Base-by-base conservation (phyloP, 345 rosid genomes). In the Erysimum cheiranthoides region DNA sequence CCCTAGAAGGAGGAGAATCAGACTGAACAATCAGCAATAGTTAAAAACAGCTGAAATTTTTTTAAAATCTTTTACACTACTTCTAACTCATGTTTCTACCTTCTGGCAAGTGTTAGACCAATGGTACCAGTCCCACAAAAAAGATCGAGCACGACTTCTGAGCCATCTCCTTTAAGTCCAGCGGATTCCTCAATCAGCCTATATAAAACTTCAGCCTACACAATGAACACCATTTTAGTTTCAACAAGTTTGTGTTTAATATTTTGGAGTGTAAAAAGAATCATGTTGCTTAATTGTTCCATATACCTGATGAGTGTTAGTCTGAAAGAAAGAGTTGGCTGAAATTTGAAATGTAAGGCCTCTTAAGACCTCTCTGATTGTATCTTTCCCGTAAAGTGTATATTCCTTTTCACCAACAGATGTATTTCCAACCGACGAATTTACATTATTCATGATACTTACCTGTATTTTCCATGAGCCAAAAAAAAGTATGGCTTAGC, bases 121-220 rank as follows among this genome's bases (percentile, higher is more conserved):
- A 92, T 90, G 72, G 97, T 92, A 47, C 98, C 98, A 40, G 97
- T 92, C 64, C 98, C 98, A 79, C 97, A 92, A 77, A 94, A 94
- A 32, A 94, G 89, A 79, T 94, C 98, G 28, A 94, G 93, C 69
- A 94, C 90, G 62, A 89, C 83, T 81, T 94, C 96, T 14, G 98
- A 90, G 76, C 96, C 92, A 84, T 92, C 96, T 74, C 90, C 96
- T 81, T 83, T 86, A 17, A 92, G 85, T 71, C 86, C 90, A 81
- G 93, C 92, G 61, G 85, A 89, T 57, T 92, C 95, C 82, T 85
- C 97, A 70, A 92, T 88, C 31, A 92, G 86, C 83, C 85, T 88
- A 81, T 94, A 94, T 7, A 94, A 81, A 80, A 94, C 88, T 81
- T 94, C 97, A 52, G 98, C 98, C 98, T 94, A 71, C 61, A 71